phyloP scores from a whole-genome alignment of 2,329 filamentous ascomycete species.

The Claviceps digitariae region DNA sequence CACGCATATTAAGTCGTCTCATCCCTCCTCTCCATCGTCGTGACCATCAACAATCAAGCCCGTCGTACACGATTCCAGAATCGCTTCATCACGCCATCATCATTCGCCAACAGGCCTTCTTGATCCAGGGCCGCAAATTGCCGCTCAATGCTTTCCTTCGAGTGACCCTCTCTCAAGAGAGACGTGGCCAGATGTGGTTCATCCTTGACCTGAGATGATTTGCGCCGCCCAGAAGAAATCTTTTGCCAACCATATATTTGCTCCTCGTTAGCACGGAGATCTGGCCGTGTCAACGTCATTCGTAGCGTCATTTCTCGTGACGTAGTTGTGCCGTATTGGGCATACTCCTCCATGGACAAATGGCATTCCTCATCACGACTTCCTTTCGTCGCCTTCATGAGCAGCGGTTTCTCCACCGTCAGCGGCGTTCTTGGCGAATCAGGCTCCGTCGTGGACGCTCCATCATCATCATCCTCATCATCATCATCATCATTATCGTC shows the following conservation, averaged over 20 bases:
- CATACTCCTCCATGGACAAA: conserved; percentile 26
- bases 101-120: conserved; percentile 22
- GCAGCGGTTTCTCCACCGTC: conserved; percentile 26
- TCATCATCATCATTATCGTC: not conserved
- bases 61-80: conserved; percentile 50
- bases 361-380: conserved; percentile 13
- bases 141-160: conserved; percentile 40
- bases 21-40: no score
- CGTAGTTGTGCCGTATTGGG: conserved; percentile 39
- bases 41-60: conserved; percentile 7
- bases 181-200: conserved; percentile 18
- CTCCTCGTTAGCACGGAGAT: conserved; percentile 64
- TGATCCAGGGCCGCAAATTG: conserved; percentile 41
- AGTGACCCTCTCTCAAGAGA: conserved; percentile 20
- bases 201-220: conserved; percentile 28
- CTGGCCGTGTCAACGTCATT: conserved; percentile 86
- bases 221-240: conserved; percentile 24
- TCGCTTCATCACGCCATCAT: conserved; percentile 45
- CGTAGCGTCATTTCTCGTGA: conserved; percentile 86
- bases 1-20: not conserved
- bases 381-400: conserved; percentile 14
- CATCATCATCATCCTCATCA: conserved; percentile 19
- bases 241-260: conserved; percentile 57
- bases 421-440: conserved; percentile 47
- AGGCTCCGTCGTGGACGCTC: conserved; percentile 39